These are phyloP conservation scores for Pyrenophora seminiperda DNA, from an alignment of 2,329 filamentous ascomycete species.

Conservation along the genomic window DNA sequence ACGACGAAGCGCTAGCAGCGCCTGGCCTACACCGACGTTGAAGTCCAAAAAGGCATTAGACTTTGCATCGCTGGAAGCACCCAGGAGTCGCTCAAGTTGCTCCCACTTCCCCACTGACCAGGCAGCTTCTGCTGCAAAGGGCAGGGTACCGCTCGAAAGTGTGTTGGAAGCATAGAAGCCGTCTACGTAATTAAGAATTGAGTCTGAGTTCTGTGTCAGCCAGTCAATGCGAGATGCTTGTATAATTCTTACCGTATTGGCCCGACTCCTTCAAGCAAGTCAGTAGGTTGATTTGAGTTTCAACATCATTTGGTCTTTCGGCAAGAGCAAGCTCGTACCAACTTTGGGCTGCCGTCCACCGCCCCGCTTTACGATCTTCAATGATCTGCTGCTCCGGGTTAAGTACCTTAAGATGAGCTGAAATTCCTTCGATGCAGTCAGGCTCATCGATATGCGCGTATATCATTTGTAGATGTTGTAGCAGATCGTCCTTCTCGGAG, in stretches of 20 bases:
- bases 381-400: slow-evolving; percentile 92
- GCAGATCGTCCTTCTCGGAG: slow-evolving; percentile 64
- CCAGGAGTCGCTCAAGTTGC: slow-evolving; percentile 68
- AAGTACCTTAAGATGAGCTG: slow-evolving; percentile 81
- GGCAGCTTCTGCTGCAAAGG: slow-evolving; percentile 86
- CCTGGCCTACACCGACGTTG: slow-evolving; percentile 77
- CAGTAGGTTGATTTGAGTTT: slow-evolving; percentile 81
- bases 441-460: slow-evolving; percentile 98
- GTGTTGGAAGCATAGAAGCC: slow-evolving; percentile 62
- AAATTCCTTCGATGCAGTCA: slow-evolving; percentile 93
- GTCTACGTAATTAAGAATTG: slow-evolving; percentile 84
- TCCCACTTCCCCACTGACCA: slow-evolving; percentile 89
- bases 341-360: slow-evolving; percentile 93
- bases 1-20: slow-evolving; percentile 65
- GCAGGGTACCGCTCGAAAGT: slow-evolving; percentile 61
- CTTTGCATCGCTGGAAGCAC: slow-evolving; percentile 51
- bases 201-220: slow-evolving; percentile 60
- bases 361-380: slow-evolving; percentile 87
- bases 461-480: slow-evolving; percentile 84
- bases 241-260: slow-evolving; percentile 71
- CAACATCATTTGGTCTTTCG: slow-evolving; percentile 74
- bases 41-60: slow-evolving; percentile 65
- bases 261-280: slow-evolving; percentile 93
- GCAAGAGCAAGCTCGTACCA: slow-evolving; percentile 95
- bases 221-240: slow-evolving; percentile 12